Evolutionary conservation across 306 rosid species (phyloP).

Genomic region (Luffa acutangula): DNA sequence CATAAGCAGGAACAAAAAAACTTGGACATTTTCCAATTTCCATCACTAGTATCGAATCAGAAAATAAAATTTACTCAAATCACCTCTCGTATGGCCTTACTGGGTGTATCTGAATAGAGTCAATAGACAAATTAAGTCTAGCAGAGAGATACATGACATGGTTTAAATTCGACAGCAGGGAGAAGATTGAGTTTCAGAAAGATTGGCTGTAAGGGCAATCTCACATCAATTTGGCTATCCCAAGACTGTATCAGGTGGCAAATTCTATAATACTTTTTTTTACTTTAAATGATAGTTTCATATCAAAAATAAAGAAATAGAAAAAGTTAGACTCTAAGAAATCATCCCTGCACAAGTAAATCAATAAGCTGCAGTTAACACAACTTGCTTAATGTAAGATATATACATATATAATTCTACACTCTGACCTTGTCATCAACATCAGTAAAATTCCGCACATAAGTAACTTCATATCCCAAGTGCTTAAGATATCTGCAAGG

Average conservation of each 20-base stretch:
- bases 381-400: neutral
- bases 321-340: neutral
- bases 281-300: neutral
- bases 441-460: constrained; percentile 92
- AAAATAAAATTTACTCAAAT: neutral
- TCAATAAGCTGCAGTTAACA: neutral
- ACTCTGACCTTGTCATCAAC: constrained; percentile 91
- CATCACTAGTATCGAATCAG: neutral
- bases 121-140: neutral
- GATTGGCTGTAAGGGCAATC: neutral
- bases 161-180: neutral
- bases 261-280: neutral
- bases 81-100: neutral
- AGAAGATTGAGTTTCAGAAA: neutral
- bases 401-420: neutral
- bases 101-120: neutral
- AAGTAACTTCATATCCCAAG: constrained; percentile 79
- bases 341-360: neutral
- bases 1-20: neutral
- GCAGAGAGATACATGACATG: neutral
- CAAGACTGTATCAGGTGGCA: neutral
- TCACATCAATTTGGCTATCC: neutral
- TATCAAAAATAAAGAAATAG: neutral
- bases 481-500: constrained; percentile 53
- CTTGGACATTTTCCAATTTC: neutral